Evolutionary conservation across 148 eudicot species (phyloP).

Genomic region (Persicaria tinctoria): DNA sequence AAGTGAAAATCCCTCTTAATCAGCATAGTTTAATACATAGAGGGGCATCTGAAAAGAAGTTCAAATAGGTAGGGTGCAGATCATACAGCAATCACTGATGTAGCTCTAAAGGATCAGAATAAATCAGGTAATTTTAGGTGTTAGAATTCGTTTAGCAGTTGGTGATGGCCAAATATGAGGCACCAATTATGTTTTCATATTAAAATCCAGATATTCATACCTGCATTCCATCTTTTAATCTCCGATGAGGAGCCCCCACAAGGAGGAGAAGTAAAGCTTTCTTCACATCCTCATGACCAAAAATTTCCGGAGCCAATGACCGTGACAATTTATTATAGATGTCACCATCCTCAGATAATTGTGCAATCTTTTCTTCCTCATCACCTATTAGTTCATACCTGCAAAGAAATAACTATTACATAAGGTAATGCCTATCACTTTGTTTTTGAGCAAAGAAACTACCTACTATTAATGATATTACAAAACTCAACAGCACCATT

Average conservation of each 20-base stretch:
- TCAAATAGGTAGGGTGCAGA: neutral
- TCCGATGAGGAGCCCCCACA: slow-evolving; percentile 95
- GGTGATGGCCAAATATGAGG: neutral
- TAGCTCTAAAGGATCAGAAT: no score
- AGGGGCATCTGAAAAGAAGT: neutral
- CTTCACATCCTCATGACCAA: slow-evolving; percentile 97
- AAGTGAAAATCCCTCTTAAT: no score
- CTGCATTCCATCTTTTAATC: slow-evolving; percentile 96
- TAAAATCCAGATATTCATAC: slow-evolving; percentile 25
- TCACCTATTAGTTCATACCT: slow-evolving; percentile 86
- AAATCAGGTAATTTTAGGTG: neutral
- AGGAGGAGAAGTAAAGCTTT: slow-evolving; percentile 93
- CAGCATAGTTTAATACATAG: neutral
- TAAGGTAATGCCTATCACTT: neutral
- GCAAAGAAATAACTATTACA: slow-evolving; percentile 14
- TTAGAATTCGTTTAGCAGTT: neutral
- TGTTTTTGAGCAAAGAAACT: neutral
- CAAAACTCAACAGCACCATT: neutral
- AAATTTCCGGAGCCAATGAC: slow-evolving; percentile 95
- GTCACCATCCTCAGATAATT: slow-evolving; percentile 95
- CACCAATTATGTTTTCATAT: neutral
- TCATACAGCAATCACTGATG: neutral
- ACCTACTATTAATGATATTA: neutral
- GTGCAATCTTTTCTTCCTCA: slow-evolving; percentile 89
- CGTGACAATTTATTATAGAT: slow-evolving; percentile 82